A percentile compares a stretch with the other conserved stretches of the same genome.
Evolutionary conservation across 345 rosid species (phyloP).

Genomic region (Camelina laxa): DNA sequence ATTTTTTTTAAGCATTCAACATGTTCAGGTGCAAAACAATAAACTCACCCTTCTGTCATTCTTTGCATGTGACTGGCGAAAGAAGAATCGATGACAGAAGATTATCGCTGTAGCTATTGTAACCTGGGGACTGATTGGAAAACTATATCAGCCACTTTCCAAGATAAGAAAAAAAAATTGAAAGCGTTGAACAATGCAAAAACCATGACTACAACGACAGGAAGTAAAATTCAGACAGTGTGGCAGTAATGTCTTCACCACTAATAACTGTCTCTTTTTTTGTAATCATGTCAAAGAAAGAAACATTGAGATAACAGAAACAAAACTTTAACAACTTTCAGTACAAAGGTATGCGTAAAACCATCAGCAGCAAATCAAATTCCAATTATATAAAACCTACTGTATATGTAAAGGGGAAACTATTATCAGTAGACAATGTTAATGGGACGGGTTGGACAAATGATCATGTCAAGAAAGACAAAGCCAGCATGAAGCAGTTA

Average conservation of each 20-base stretch:
- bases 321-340: neutral
- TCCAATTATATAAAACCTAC: neutral
- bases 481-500: constrained; percentile 3
- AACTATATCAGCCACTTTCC: constrained; percentile 34
- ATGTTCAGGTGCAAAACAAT: constrained; percentile 36
- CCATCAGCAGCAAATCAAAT: constrained; percentile 14
- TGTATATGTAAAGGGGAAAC: neutral
- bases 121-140: constrained; percentile 76
- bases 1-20: neutral
- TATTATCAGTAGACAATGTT: neutral
- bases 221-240: constrained; percentile 15
- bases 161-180: neutral
- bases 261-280: neutral
- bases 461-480: constrained; percentile 18
- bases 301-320: constrained; percentile 2
- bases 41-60: constrained; percentile 89
- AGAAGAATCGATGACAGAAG: constrained; percentile 89
- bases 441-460: neutral
- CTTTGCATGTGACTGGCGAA: constrained; percentile 93
- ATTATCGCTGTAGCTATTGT: constrained; percentile 95
- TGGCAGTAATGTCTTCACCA: constrained; percentile 7
- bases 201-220: constrained; percentile 19
- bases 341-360: constrained; percentile 15
- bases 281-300: constrained; percentile 7
- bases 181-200: constrained; percentile 30